phyloP scores from a whole-genome alignment of 495 filamentous ascomycete genomes.

The Physcia stellaris region DNA sequence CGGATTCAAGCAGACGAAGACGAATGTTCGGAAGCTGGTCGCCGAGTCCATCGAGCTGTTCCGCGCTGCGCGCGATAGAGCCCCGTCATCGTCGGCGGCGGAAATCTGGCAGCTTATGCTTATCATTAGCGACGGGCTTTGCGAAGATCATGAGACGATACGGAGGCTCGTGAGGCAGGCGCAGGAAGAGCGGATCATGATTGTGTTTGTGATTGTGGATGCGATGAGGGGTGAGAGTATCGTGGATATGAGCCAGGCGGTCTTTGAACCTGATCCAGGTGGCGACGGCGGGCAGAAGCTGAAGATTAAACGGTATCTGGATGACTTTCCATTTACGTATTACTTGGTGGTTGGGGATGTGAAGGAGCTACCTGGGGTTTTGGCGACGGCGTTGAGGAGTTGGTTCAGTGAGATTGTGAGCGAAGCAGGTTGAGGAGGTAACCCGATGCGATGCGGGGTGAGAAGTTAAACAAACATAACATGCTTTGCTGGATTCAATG shows the following conservation, averaged over 20 bases:
- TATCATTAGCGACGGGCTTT: constrained; percentile 86
- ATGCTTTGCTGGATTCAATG: neutral
- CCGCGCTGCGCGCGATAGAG: constrained; percentile 52
- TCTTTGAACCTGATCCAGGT: constrained; percentile 48
- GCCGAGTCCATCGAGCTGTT: constrained; percentile 67
- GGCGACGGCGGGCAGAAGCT: constrained; percentile 46
- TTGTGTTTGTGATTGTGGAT: constrained; percentile 94
- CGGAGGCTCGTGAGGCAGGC: constrained; percentile 70
- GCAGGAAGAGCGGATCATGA: constrained; percentile 88
- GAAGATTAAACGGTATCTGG: constrained; percentile 76
- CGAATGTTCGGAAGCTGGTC: constrained; percentile 70
- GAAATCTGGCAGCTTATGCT: constrained; percentile 96
- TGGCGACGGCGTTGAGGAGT: constrained; percentile 79
- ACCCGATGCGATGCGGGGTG: too few relatives aligned
- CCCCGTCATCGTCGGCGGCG: constrained; percentile 32
- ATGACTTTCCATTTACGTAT: constrained; percentile 90
- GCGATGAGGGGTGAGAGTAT: constrained; percentile 53
- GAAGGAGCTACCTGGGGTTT: constrained; percentile 72
- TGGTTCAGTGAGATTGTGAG: constrained; percentile 90
- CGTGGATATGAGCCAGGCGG: constrained; percentile 65
- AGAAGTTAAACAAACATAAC: neutral
- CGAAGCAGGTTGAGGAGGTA: constrained; percentile 16
- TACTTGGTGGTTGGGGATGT: constrained; percentile 90
- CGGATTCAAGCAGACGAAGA: constrained; percentile 69
- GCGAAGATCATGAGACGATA: constrained; percentile 76